Conservation (phyloP, 352 stramenopile genomes). For the Pythium scleroteichum region DNA sequence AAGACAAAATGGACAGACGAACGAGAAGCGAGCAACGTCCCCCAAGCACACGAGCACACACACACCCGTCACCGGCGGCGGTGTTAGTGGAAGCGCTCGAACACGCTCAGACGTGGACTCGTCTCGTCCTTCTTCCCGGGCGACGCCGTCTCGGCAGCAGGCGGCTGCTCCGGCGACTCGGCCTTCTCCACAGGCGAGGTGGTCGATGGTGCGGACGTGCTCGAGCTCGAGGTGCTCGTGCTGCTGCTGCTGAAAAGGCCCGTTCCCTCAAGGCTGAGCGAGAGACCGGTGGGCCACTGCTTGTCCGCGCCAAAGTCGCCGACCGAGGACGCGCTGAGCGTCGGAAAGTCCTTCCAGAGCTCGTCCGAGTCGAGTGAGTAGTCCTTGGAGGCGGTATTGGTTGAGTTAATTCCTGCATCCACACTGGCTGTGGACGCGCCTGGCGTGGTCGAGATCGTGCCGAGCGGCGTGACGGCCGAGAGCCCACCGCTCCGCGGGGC, state of each 20-base stretch:
- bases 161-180: constrained; percentile 22
- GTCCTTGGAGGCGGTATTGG: constrained; percentile 35
- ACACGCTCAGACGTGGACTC: constrained; percentile 78
- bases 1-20: constrained; percentile 34
- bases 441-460: constrained; percentile 35
- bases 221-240: constrained; percentile 25
- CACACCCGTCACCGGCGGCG: constrained; percentile 16
- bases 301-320: constrained; percentile 36
- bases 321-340: constrained; percentile 33
- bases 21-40: background rate
- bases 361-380: constrained; percentile 67
- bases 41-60: constrained; percentile 14
- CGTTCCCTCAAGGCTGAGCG: constrained; percentile 54
- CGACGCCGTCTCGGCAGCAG: constrained; percentile 27
- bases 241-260: constrained; percentile 26
- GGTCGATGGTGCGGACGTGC: background rate
- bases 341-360: constrained; percentile 80
- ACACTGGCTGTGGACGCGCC: constrained; percentile 16
- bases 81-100: constrained; percentile 81
- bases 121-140: constrained; percentile 58
- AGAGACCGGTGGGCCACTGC: constrained; percentile 61
- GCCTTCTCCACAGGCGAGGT: background rate
- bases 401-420: background rate
- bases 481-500: background rate
- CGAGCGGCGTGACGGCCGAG: constrained; percentile 24